Evolutionary conservation across 163 green algal species (phyloP).

Genomic region (Scenedesmus sp.): DNA sequence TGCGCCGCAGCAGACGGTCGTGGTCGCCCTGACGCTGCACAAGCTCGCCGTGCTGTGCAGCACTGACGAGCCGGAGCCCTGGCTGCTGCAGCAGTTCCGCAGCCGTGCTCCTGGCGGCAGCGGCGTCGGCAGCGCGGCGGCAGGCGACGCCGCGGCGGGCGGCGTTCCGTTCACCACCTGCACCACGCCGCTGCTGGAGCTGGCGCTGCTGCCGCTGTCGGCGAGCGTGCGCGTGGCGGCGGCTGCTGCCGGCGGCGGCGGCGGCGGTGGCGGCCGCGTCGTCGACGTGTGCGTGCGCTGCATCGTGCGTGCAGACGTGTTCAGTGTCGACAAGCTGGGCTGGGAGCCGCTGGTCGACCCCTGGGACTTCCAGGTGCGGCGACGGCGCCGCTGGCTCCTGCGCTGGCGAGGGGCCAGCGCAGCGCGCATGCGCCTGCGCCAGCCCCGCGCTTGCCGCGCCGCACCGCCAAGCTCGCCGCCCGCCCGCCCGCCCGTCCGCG

Average conservation of each 20-base stretch:
- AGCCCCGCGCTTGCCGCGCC: too few species aligned
- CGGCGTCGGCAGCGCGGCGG: neutral
- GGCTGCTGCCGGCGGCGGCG: neutral
- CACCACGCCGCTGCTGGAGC: conserved; percentile 23
- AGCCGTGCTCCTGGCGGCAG: neutral
- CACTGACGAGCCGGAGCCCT: conserved; percentile 36
- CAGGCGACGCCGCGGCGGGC: neutral
- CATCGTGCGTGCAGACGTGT: conserved; percentile 57
- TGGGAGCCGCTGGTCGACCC: conserved; percentile 84
- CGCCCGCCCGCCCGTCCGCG: too few species aligned
- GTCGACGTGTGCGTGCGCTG: neutral
- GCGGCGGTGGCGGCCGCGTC: neutral
- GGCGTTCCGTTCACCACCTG: neutral
- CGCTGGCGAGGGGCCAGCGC: too few species aligned
- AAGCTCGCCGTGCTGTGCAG: conserved; percentile 33
- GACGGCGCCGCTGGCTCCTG: too few species aligned
- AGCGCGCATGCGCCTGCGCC: too few species aligned
- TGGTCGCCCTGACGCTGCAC: neutral
- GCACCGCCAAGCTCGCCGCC: too few species aligned
- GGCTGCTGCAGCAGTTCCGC: conserved; percentile 36
- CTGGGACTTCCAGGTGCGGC: conserved; percentile 63
- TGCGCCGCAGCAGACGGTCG: neutral
- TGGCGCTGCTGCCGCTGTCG: conserved; percentile 14
- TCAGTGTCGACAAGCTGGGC: conserved; percentile 66
- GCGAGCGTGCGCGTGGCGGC: neutral